phyloP scores from a whole-genome alignment of 129 eudicot species.

The Kitagawia praeruptora region DNA sequence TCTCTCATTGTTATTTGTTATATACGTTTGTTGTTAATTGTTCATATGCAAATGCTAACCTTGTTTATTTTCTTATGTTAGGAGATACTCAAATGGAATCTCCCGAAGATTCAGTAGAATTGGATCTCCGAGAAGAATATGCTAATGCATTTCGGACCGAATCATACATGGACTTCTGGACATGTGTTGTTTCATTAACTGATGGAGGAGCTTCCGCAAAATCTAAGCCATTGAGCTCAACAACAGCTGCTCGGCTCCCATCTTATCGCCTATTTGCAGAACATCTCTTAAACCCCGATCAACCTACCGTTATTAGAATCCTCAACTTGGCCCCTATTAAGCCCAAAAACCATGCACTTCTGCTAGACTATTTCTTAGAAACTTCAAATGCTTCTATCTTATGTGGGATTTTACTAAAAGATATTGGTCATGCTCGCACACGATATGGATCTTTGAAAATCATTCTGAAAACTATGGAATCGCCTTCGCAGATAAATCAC shows the following conservation, averaged over 20 bases:
- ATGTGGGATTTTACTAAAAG: slow-evolving; percentile 55
- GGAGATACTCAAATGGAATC: slow-evolving; percentile 13
- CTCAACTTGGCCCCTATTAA: slow-evolving; percentile 27
- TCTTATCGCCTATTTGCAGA: slow-evolving; percentile 84
- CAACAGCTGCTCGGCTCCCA: slow-evolving; percentile 67
- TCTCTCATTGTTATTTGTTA: background rate
- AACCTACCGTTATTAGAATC: slow-evolving; percentile 44
- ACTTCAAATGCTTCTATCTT: slow-evolving; percentile 63
- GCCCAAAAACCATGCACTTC: slow-evolving; percentile 35
- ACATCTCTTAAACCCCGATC: slow-evolving; percentile 76
- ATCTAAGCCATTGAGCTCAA: slow-evolving; percentile 37
- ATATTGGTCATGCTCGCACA: slow-evolving; percentile 42
- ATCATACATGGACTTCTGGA: slow-evolving; percentile 80
- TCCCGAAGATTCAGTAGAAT: slow-evolving; percentile 5
- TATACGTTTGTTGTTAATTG: too few species aligned
- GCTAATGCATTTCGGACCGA: slow-evolving; percentile 88
- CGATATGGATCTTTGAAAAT: slow-evolving; percentile 40
- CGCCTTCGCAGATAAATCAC: slow-evolving; percentile 4
- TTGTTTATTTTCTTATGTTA: background rate
- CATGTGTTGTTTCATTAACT: slow-evolving; percentile 44
- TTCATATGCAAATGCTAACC: too few species aligned
- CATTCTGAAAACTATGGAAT: slow-evolving; percentile 24
- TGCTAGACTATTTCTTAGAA: slow-evolving; percentile 43
- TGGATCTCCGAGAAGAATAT: slow-evolving; percentile 86
- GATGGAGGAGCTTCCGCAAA: slow-evolving; percentile 25